A percentile compares a stretch with the other conserved stretches of the same genome.
Evolutionary conservation across 331 rosid genomes (phyloP).

Genomic region (Pyrus hybrid): DNA sequence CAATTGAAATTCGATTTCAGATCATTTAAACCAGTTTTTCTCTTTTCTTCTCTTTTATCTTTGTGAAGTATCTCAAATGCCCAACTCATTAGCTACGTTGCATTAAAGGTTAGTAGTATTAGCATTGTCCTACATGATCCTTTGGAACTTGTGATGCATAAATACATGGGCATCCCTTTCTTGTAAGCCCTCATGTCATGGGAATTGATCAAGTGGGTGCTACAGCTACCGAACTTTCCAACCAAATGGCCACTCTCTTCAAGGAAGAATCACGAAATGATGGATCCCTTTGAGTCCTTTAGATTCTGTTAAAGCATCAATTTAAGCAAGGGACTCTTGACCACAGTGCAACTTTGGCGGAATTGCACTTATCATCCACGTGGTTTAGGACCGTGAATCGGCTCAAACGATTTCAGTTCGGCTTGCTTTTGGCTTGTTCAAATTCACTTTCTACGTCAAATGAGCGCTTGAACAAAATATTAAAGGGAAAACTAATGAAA

Average conservation of each 20-base stretch:
- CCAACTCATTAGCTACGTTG: no score
- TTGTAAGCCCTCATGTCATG: neutral
- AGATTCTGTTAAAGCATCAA: neutral
- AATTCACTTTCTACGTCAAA: neutral
- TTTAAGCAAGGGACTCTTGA: neutral
- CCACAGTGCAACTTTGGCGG: neutral
- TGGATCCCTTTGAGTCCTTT: neutral
- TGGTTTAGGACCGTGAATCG: neutral
- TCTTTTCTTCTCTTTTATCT: no score
- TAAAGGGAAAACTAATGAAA: no score
- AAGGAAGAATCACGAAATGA: neutral
- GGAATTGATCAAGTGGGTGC: neutral
- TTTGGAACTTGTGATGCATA: neutral
- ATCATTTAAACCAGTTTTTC: neutral
- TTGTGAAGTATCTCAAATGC: no score
- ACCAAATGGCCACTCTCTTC: neutral
- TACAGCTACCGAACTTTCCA: neutral
- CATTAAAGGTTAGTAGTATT: no score
- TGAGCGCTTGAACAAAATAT: neutral
- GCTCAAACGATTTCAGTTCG: neutral
- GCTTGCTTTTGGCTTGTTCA: neutral
- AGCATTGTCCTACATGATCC: neutral
- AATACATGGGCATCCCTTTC: neutral
- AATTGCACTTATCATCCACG: neutral
- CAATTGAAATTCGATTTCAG: neutral